Evolutionary conservation across 495 filamentous ascomycete species (phyloP), one percentile per base, ranked within the genome.

Genomic region (Talaromyces thailandensis): DNA sequence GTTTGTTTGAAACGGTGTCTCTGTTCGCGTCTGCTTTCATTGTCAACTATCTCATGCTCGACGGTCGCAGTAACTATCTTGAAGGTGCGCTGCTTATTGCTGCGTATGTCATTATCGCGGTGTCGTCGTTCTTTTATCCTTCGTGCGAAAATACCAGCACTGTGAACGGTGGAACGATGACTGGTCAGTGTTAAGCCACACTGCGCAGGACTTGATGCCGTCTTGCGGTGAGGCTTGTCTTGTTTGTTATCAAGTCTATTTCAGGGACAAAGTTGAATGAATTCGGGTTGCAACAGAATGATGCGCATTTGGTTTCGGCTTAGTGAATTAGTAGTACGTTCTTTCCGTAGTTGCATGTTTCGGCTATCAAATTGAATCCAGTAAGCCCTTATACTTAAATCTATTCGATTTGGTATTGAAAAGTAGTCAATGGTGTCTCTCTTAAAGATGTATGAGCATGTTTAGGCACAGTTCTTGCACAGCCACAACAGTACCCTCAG

Each of bases 11-110:
- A 79, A 96, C 92, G 4, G 85, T 95, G 9, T 88, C 81, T 52
- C 76, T 96, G 24, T 95, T 96, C 68, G 90, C 92, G 18, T 90
- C 89, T 35, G 87, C 87, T 23, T 96, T 96, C 64, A 91, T 83
- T 25, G 89, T 95, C 67, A 96, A 95, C 71, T 96, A 94, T 74
- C 73, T 96, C 43, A 89, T 96, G 28, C 75, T 96, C 58, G 92
- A 96, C 65, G 92, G 92, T 6, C 74, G 90, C 28, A 91, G 86
- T 62, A 96, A 96, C 70, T 96, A 96, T 65, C 82, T 96, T 0
- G 92, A 96, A 71, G 92, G 92, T 1, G 86, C 87, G 3, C 73
- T 96, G 62, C 77, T 96, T 28, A 88, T 89, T 64, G 89, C 90
- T 0, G 87, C 88, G 9, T 96, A 95, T 73, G 81, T 95, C 48